These are phyloP conservation scores for Phlebiopsis gigantea DNA, from an alignment of 768 basidiomycete species.

Conservation along the genomic window DNA sequence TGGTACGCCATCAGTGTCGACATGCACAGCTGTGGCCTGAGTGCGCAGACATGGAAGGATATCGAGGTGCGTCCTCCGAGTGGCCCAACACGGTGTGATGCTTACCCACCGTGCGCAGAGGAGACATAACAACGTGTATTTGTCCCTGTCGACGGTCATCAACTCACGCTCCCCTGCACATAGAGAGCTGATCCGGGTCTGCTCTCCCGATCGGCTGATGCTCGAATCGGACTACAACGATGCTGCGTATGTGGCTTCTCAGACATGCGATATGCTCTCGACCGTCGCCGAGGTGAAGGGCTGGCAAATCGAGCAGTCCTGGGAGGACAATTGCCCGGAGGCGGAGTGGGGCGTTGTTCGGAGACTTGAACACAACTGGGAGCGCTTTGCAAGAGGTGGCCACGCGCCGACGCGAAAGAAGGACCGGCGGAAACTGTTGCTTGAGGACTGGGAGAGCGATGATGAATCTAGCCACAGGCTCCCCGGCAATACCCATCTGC, in stretches of 20 bases:
- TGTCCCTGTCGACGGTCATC: slow-evolving; percentile 85
- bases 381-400: slow-evolving; percentile 45
- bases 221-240: slow-evolving; percentile 84
- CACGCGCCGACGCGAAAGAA: slow-evolving; percentile 27
- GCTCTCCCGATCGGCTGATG: slow-evolving; percentile 63
- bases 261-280: slow-evolving; percentile 75
- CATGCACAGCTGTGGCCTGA: slow-evolving; percentile 87
- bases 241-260: slow-evolving; percentile 47
- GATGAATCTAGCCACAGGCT: not conserved
- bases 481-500: no score
- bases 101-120: slow-evolving; percentile 36
- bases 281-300: slow-evolving; percentile 71
- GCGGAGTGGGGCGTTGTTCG: slow-evolving; percentile 60
- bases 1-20: slow-evolving; percentile 77
- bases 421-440: slow-evolving; percentile 1
- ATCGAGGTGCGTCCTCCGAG: slow-evolving; percentile 59
- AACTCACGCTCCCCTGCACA: slow-evolving; percentile 69
- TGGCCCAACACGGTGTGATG: not conserved
- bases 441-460: slow-evolving; percentile 9
- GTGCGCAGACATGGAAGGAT: slow-evolving; percentile 64
- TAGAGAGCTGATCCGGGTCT: slow-evolving; percentile 56
- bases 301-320: slow-evolving; percentile 67
- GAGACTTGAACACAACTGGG: slow-evolving; percentile 69
- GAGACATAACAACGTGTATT: slow-evolving; percentile 69
- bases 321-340: slow-evolving; percentile 31